These are phyloP conservation scores for Dactylellina haptotyla DNA, from an alignment of 2,329 filamentous ascomycete species.

Conservation along the genomic window DNA sequence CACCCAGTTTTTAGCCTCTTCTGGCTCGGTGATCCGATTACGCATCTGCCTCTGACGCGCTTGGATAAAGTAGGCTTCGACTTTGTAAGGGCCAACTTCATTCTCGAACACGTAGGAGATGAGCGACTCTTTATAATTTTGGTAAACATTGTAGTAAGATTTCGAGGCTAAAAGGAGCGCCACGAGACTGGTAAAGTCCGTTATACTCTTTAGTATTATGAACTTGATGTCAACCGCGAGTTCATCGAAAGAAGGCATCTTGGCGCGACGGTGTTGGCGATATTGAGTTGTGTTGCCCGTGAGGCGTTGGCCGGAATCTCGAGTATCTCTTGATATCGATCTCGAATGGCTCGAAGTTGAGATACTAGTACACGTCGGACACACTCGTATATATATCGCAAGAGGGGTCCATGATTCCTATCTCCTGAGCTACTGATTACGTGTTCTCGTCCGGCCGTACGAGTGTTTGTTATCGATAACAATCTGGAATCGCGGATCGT, in stretches of 20 bases:
- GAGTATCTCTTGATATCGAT: too few relatives aligned
- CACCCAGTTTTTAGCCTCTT: background rate
- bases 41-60: background rate
- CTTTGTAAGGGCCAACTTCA: slow-evolving; percentile 7
- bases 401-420: too few relatives aligned
- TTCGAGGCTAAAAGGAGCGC: slow-evolving; percentile 1
- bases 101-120: background rate
- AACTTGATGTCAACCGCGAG: slow-evolving; percentile 18
- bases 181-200: background rate
- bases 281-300: too few relatives aligned
- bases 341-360: too few relatives aligned
- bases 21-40: background rate
- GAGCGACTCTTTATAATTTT: background rate
- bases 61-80: slow-evolving; percentile 16
- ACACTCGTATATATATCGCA: too few relatives aligned
- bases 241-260: slow-evolving; percentile 7
- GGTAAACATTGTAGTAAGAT: background rate
- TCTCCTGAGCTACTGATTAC: too few relatives aligned
- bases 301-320: too few relatives aligned
- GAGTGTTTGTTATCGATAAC: too few relatives aligned
- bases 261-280: background rate
- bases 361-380: too few relatives aligned
- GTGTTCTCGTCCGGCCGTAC: too few relatives aligned
- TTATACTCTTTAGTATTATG: slow-evolving; percentile 16
- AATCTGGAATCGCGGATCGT: too few relatives aligned